Percentiles rank a stretch among this genome's conserved stretches.
phyloP scores from a whole-genome alignment of 2,329 filamentous ascomycete species.

The Cytospora paraplurivora region DNA sequence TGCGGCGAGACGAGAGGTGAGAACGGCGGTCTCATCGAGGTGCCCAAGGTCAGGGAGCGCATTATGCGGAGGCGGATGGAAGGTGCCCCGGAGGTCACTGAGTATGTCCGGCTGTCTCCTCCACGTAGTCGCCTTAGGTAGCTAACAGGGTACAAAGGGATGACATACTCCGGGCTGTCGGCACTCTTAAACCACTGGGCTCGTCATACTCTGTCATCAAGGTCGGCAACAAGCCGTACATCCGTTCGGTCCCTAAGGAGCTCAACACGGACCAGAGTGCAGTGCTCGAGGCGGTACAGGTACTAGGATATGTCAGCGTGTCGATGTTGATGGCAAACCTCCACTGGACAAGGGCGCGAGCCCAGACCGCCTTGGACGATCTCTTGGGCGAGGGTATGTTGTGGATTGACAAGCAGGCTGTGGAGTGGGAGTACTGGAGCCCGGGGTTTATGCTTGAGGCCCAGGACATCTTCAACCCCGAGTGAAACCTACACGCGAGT shows the following conservation, averaged over 20 bases:
- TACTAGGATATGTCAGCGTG: constrained; percentile 86
- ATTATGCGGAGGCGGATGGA: constrained; percentile 74
- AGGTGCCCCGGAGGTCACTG: constrained; percentile 77
- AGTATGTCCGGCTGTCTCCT: constrained; percentile 51
- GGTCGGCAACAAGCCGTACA: constrained; percentile 83
- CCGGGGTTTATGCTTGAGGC: constrained; percentile 69
- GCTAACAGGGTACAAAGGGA: constrained; percentile 54
- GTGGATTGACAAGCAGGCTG: constrained; percentile 86
- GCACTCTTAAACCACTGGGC: constrained; percentile 82
- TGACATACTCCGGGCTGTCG: constrained; percentile 87
- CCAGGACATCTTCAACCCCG: constrained; percentile 32
- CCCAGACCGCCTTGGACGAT: constrained; percentile 89
- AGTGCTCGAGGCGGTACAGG: constrained; percentile 86
- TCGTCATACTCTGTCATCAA: constrained; percentile 83
- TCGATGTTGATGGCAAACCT: constrained; percentile 88
- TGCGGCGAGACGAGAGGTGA: constrained; percentile 83
- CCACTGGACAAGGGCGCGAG: constrained; percentile 79
- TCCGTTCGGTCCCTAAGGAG: constrained; percentile 91
- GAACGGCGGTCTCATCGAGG: constrained; percentile 88
- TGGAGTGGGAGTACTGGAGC: constrained; percentile 93
- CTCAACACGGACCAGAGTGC: constrained; percentile 92
- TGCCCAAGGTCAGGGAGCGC: constrained; percentile 76
- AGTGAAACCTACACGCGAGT: constrained; percentile 12
- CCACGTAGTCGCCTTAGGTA: too few relatives aligned
- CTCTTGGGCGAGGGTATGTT: constrained; percentile 85